These are phyloP conservation scores for Solanum arcanum DNA, from an alignment of 257 asterid genomes.

Conservation along the genomic window DNA sequence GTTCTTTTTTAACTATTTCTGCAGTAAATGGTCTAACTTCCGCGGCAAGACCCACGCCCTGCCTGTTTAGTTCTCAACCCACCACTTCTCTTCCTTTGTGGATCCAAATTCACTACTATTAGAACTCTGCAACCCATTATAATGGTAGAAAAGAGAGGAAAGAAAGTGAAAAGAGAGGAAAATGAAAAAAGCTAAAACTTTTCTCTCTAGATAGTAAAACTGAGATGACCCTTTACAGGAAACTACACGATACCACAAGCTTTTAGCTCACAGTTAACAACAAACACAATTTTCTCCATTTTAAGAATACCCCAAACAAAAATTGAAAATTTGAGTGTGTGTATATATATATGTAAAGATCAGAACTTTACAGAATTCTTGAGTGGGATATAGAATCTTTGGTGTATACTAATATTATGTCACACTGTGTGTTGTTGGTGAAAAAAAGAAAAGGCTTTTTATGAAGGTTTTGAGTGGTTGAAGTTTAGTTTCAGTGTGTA, in stretches of 20 bases:
- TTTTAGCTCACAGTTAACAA: constrained; percentile 59
- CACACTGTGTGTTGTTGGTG: neutral
- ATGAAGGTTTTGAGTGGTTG: neutral
- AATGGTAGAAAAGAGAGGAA: constrained; percentile 2
- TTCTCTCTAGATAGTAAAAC: neutral
- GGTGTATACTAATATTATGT: neutral
- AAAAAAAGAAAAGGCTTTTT: neutral
- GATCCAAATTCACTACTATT: constrained; percentile 64
- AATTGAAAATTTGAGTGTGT: neutral
- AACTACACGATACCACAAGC: constrained; percentile 84
- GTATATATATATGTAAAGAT: constrained; percentile 9
- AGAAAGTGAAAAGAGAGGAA: constrained; percentile 3
- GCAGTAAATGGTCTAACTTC: constrained; percentile 55
- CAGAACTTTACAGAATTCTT: constrained; percentile 14
- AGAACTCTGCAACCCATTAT: constrained; percentile 55
- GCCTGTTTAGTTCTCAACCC: constrained; percentile 96
- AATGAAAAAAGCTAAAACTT: neutral
- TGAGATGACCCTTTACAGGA: constrained; percentile 5
- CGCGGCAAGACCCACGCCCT: constrained; percentile 97
- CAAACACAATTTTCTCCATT: constrained; percentile 57
- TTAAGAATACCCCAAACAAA: constrained; percentile 3
- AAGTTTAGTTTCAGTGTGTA: neutral
- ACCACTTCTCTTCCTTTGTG: constrained; percentile 83
- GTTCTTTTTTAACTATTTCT: neutral
- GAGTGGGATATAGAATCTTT: neutral